phyloP scores from a whole-genome alignment of 2,329 filamentous ascomycete genomes.

The Alternaria burnsii region DNA sequence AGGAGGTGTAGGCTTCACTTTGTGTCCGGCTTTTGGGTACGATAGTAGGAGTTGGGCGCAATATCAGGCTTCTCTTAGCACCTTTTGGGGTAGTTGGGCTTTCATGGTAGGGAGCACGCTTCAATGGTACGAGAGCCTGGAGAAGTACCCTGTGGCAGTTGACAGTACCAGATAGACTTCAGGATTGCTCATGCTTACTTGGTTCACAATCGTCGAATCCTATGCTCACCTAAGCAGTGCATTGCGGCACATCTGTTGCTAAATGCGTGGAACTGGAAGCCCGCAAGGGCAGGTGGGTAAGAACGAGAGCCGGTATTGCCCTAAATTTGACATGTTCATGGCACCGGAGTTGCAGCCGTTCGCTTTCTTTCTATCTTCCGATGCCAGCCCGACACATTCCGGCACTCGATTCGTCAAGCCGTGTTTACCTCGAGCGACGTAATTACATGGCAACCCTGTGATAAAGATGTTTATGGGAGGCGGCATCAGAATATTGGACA shows the following conservation, averaged over 20 bases:
- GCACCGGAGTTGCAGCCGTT: background rate
- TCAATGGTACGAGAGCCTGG: constrained; percentile 45
- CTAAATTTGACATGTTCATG: background rate
- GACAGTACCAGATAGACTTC: background rate
- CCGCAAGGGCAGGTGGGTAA: background rate
- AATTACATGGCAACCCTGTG: too few species aligned
- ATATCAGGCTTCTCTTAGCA: constrained; percentile 43
- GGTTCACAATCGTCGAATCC: background rate
- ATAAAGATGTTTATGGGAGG: too few species aligned
- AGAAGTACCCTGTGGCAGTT: constrained; percentile 38
- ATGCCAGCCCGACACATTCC: too few species aligned
- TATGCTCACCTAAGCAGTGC: background rate
- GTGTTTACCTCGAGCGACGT: too few species aligned
- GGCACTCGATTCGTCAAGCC: too few species aligned
- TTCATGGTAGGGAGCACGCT: constrained; percentile 46
- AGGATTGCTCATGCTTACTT: too few species aligned
- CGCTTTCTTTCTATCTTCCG: too few species aligned
- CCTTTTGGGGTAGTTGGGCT: constrained; percentile 49
- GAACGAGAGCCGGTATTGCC: background rate
- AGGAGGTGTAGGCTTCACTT: constrained; percentile 69
- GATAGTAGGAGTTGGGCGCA: constrained; percentile 42
- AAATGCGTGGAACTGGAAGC: background rate
- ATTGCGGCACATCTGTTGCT: background rate
- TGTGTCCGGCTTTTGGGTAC: constrained; percentile 49
- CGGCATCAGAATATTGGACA: too few species aligned